A percentile compares a stretch with the other conserved stretches of the same genome.
phyloP scores from a whole-genome alignment of 768 basidiomycete genomes.

The Rhodotorula taiwanensis region DNA sequence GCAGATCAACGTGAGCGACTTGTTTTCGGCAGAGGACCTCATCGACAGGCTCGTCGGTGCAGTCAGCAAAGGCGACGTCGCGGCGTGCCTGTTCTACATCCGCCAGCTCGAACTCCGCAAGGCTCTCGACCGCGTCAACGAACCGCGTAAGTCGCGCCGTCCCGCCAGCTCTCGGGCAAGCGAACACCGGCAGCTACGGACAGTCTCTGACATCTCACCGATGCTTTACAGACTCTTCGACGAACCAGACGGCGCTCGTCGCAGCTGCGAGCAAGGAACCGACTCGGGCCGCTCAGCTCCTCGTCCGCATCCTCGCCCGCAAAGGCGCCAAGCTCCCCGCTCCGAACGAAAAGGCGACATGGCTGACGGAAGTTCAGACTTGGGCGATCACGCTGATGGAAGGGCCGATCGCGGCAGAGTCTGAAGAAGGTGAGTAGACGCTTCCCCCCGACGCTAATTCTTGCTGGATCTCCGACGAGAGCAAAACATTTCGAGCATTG shows the following conservation, averaged over 20 bases:
- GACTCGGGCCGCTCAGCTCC: background rate
- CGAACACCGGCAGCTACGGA: no score
- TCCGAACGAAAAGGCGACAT: background rate
- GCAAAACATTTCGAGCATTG: no score
- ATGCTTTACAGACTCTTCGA: background rate
- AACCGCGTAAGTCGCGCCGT: background rate
- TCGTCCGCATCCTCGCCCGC: slow-evolving; percentile 14
- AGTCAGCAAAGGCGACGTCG: background rate
- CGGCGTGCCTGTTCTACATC: background rate
- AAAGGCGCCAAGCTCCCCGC: slow-evolving; percentile 13
- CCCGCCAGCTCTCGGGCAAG: background rate
- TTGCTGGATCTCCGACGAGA: no score
- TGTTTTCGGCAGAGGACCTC: slow-evolving; percentile 17
- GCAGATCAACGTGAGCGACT: background rate
- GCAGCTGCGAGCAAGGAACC: background rate
- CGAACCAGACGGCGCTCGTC: slow-evolving; percentile 6
- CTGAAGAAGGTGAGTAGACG: background rate
- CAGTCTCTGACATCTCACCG: background rate
- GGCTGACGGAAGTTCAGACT: background rate
- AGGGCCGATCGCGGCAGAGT: background rate
- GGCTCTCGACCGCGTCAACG: background rate
- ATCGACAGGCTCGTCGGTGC: slow-evolving; percentile 12
- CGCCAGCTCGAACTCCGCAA: background rate
- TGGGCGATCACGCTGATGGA: slow-evolving; percentile 14
- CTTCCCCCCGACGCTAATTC: background rate